Evolutionary conservation across 2,329 filamentous ascomycete species (phyloP), one percentile per base, ranked within the genome.

Genomic region (Monosporascus sp.): DNA sequence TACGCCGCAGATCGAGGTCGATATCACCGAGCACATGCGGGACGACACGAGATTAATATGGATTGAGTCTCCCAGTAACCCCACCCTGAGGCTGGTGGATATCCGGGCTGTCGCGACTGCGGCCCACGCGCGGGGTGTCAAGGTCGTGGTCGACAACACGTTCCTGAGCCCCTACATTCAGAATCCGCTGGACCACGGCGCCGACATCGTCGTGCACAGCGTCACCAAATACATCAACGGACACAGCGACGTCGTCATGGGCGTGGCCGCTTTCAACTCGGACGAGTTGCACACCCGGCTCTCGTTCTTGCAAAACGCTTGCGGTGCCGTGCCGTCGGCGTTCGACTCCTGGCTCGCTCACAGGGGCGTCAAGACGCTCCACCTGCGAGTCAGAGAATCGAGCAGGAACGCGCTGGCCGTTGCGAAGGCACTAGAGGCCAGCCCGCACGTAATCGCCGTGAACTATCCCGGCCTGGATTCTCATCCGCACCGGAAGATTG

Each of bases 201-300:
- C 94, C 62, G 94, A 99, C 72, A 92, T 97, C 59, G 93, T 97
- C 61, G 88, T 97, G 44, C 93, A 97, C 80, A 92, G 86, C 51
- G 94, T 99, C 52, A 99, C 94, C 45, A 99, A 99, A 76, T 99
- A 97, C 76, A 97, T 99, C 77, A 97, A 97, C 71, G 94, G 94
- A 49, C 94, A 99, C 77, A 82, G 85, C 69, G 94, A 99, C 70
- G 94, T 99, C 8, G 86, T 97, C 64, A 99, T 99, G 94, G 94
- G 94, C 60, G 88, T 94, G 31, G 93, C 91, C 47, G 94, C 94
- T 49, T 95, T 96, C 82, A 97, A 97, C 80, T 89, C 87, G 31
- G 84, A 90, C 52, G 81, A 84, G 18, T 79, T 99, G 61, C 85
- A 85, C 68, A 77, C 86, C 57, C 85, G 89, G 42, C 82, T 99